A percentile compares a stretch with the other conserved stretches of the same genome.
phyloP scores from a whole-genome alignment of 345 rosid genomes.

The Boechera stricta region DNA sequence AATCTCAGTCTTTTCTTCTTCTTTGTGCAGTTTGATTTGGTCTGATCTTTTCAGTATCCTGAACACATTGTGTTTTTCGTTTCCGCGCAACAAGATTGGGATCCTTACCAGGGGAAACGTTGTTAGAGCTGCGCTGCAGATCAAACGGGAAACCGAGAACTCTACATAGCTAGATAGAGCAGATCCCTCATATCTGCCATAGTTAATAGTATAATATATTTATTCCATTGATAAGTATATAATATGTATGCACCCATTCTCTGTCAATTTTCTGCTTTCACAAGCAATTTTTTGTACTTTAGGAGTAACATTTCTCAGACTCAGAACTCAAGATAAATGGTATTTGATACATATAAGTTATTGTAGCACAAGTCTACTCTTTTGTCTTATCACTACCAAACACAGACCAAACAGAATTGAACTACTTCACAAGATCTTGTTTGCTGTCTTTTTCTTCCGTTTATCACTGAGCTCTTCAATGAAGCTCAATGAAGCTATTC shows the following conservation, averaged over 20 bases:
- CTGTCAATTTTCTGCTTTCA: constrained; percentile 14
- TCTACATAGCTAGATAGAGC: constrained; percentile 35
- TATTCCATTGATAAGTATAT: constrained; percentile 43
- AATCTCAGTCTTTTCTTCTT: not conserved
- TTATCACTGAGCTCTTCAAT: constrained; percentile 44
- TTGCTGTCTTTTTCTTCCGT: not conserved
- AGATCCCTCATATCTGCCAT: constrained; percentile 26
- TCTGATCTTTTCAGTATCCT: not conserved
- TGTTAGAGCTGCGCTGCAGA: constrained; percentile 71
- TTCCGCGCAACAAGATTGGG: constrained; percentile 64
- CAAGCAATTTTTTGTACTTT: not conserved
- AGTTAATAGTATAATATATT: constrained; percentile 38
- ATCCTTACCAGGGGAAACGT: constrained; percentile 80
- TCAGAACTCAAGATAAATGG: constrained; percentile 4
- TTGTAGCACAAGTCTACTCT: constrained; percentile 25
- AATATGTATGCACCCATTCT: constrained; percentile 2
- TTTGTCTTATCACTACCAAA: not conserved
- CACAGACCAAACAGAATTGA: constrained; percentile 4
- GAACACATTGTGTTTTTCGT: not conserved
- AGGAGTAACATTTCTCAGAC: constrained; percentile 22
- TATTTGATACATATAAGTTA: constrained; percentile 17
- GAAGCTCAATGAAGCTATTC: constrained; percentile 31
- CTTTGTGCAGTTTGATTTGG: not conserved
- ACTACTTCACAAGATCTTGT: constrained; percentile 17
- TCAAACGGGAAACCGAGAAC: constrained; percentile 58